A percentile compares a stretch with the other conserved stretches of the same genome.
Conservation (phyloP, 2,329 filamentous ascomycete genomes). For the Fusarium oxysporum region DNA sequence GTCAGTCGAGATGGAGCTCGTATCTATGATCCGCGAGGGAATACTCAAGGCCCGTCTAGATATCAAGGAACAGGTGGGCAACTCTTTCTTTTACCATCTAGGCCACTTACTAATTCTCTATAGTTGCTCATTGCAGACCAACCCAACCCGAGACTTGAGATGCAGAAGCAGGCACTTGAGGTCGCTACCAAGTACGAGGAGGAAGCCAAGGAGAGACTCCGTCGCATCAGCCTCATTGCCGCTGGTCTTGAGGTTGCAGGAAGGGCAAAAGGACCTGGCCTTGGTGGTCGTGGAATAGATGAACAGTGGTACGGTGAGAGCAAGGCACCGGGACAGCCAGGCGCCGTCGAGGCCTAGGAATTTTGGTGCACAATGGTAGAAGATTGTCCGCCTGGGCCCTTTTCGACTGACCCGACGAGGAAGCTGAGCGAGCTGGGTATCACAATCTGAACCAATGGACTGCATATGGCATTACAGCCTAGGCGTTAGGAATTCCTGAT, state of each 20-base stretch:
- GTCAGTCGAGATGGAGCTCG: conserved; percentile 79
- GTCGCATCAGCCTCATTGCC: conserved; percentile 79
- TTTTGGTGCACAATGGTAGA: neutral
- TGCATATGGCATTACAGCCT: conserved; percentile 27
- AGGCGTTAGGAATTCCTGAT: conserved; percentile 43
- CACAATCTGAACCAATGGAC: conserved; percentile 18
- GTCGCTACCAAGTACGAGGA: conserved; percentile 78
- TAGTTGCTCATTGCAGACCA: conserved; percentile 79
- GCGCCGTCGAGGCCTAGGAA: conserved; percentile 25
- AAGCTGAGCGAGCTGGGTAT: neutral
- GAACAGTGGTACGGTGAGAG: conserved; percentile 52
- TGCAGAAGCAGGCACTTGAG: conserved; percentile 77
- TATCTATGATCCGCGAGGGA: conserved; percentile 79
- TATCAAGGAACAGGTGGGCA: conserved; percentile 75
- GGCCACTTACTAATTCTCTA: conserved; percentile 13
- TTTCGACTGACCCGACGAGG: neutral
- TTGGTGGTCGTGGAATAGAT: conserved; percentile 34
- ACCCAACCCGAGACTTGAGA: conserved; percentile 71
- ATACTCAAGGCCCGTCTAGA: conserved; percentile 85
- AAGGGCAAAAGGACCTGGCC: conserved; percentile 34
- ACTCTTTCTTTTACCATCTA: conserved; percentile 8
- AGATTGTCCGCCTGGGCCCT: neutral
- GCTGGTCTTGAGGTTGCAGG: conserved; percentile 76
- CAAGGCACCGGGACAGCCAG: conserved; percentile 8
- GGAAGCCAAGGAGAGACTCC: conserved; percentile 79